Conservation (phyloP, 140 eudicot genomes). For the Bidens hawaiensis region DNA sequence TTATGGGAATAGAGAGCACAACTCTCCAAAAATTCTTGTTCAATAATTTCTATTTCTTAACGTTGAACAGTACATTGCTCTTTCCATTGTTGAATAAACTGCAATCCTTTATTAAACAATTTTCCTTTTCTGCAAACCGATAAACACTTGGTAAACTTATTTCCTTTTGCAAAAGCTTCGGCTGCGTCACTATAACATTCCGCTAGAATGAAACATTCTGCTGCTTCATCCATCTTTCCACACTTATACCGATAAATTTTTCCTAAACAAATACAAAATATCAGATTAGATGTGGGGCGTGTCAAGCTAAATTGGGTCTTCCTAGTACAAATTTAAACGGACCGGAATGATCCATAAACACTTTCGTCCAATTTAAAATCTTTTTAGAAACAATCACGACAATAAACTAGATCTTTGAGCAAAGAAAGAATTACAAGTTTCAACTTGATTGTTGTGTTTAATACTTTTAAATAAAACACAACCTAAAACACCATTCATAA, state of each 20-base stretch:
- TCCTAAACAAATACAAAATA: conserved; percentile 18
- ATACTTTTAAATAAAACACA: too few species aligned
- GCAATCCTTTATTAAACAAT: conserved; percentile 48
- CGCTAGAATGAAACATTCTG: conserved; percentile 59
- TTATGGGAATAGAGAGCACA: conserved; percentile 40
- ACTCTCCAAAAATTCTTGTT: conserved; percentile 44
- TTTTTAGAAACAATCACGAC: too few species aligned
- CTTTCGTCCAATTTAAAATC: too few species aligned
- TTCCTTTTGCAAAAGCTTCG: conserved; percentile 46
- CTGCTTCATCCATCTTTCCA: conserved; percentile 38
- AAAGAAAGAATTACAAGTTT: too few species aligned
- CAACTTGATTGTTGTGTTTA: too few species aligned
- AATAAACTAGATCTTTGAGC: too few species aligned
- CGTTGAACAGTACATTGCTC: conserved; percentile 16
- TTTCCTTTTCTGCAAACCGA: conserved; percentile 51
- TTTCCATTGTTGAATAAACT: conserved; percentile 63
- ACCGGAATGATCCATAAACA: too few species aligned
- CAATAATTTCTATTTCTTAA: conserved; percentile 20
- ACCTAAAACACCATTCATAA: too few species aligned
- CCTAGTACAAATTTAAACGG: too few species aligned
- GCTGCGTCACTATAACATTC: conserved; percentile 49
- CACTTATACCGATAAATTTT: conserved; percentile 9
- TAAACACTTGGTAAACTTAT: conserved; percentile 44
- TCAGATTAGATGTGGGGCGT: too few species aligned
- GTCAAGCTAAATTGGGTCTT: too few species aligned